Evolutionary conservation across 192 early-diverging fungal genomes (phyloP), one percentile per base, ranked within the genome.

Genomic region (Podila verticillata): DNA sequence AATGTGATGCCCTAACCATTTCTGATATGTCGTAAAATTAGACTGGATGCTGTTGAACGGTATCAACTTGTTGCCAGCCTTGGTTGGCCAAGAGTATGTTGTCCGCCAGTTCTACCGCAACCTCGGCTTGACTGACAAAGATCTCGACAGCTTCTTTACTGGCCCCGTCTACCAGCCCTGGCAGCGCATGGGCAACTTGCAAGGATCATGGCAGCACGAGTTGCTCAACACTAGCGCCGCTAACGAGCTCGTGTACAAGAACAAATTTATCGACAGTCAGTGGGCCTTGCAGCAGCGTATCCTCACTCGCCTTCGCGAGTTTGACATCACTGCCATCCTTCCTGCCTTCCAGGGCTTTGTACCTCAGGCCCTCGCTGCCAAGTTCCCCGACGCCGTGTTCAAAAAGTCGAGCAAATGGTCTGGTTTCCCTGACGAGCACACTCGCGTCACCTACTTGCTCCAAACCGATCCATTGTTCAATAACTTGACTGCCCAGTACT

Each of bases 261-360:
- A 65, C 26, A 57, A 64, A 10, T 80, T 70, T 65, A 80, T 80
- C 26, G 66, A 80, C 56, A 36, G 36, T 48, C 70, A 80, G 22
- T 72, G 77, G 70, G 70, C 54, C 3, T 47, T 80, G 13, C 77
- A 80, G 24, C 57, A 72, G 48, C 34, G 66, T 49, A 67, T 79
- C 26, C 48, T 79, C 22, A 35, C 57, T 0, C 57, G 75, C 28
- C 22, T 79, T 10, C 48, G 70, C 13, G 63, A 39, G 2, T 56
- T 79, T 36, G 70, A 48, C 30, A 79, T 79, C 54, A 79, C 57
- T 0, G 49, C 75, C 1, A 47, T 72, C 39, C 39, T 79, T 15
- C 75, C 75, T 15, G 56, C 75, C 26, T 79, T 79, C 69, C 75
- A 71, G 54, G 61, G 57, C 7, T 79, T 79, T 30, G 67, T 69